These are phyloP conservation scores for Aspergillus costaricaensis DNA, from an alignment of 2,329 filamentous ascomycete genomes.

Conservation along the genomic window DNA sequence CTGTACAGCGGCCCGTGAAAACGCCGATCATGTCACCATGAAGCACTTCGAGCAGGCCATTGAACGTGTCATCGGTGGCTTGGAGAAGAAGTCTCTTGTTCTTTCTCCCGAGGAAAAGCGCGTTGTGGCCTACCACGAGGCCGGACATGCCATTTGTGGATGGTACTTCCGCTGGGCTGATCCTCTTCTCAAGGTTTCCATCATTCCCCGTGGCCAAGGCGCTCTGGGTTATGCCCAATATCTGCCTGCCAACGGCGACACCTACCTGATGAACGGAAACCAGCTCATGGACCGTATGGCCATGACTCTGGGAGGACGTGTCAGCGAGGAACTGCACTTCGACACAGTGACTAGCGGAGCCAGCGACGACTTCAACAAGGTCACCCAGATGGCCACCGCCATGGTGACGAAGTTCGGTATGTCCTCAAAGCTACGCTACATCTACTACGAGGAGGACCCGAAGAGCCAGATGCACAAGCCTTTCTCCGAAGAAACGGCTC, in stretches of 20 bases:
- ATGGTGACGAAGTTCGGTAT: slow-evolving; percentile 99
- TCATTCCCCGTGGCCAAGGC: slow-evolving; percentile 93
- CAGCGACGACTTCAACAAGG: slow-evolving; percentile 97
- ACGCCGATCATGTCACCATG: slow-evolving; percentile 80
- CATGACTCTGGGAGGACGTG: slow-evolving; percentile 94
- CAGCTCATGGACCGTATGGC: slow-evolving; percentile 99
- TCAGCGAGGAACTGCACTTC: slow-evolving; percentile 96
- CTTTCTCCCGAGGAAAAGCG: slow-evolving; percentile 91
- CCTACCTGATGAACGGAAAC: slow-evolving; percentile 91
- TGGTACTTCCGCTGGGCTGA: slow-evolving; percentile 98
- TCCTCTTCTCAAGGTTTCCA: slow-evolving; percentile 95
- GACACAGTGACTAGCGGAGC: slow-evolving; percentile 93
- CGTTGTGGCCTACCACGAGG: slow-evolving; percentile 96
- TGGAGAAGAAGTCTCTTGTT: slow-evolving; percentile 96
- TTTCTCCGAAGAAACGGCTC: slow-evolving; percentile 91
- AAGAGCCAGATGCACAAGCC: slow-evolving; percentile 86
- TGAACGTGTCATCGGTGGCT: slow-evolving; percentile 91
- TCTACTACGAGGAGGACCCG: slow-evolving; percentile 79
- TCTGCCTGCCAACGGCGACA: slow-evolving; percentile 78
- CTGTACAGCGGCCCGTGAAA: slow-evolving; percentile 72
- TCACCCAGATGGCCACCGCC: slow-evolving; percentile 88
- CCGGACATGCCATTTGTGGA: slow-evolving; percentile 95
- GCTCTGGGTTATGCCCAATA: slow-evolving; percentile 97
- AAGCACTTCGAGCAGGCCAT: slow-evolving; percentile 95
- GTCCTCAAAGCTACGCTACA: slow-evolving; percentile 88